Percentiles rank a stretch among this genome's conserved stretches.
Evolutionary conservation across 805 yeast genomes (phyloP).

Genomic region (Kluyveromyces nonfermentans): DNA sequence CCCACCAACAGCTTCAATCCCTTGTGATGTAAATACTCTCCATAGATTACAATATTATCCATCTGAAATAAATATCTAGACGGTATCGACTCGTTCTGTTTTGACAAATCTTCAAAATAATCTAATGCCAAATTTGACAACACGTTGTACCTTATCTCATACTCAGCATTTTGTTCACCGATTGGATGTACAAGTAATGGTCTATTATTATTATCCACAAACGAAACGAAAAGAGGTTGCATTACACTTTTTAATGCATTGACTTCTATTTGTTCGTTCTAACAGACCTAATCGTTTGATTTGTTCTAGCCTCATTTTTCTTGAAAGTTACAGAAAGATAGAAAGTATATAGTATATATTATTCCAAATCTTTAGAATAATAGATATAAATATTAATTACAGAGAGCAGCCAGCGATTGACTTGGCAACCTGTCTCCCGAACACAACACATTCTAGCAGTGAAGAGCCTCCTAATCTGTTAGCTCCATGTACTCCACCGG

Average conservation of each 20-base stretch:
- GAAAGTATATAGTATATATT: neutral
- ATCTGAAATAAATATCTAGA: constrained; percentile 20
- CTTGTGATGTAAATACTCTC: constrained; percentile 20
- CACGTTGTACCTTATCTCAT: constrained; percentile 21
- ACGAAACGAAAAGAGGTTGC: constrained; percentile 13
- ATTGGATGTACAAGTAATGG: constrained; percentile 23
- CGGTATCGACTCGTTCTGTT: constrained; percentile 12
- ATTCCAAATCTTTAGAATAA: too few relatives aligned
- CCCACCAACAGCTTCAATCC: constrained; percentile 26
- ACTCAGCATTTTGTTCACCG: constrained; percentile 3
- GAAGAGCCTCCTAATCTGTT: constrained; percentile 54
- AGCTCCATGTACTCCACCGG: constrained; percentile 62
- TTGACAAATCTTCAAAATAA: constrained; percentile 23
- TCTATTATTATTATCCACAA: constrained; percentile 17
- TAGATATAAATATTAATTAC: too few relatives aligned
- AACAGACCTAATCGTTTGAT: too few relatives aligned
- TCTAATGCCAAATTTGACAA: constrained; percentile 27
- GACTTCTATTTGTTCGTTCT: neutral
- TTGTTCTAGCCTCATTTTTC: neutral
- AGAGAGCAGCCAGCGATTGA: too few relatives aligned
- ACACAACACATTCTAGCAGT: constrained; percentile 51
- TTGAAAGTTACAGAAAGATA: neutral
- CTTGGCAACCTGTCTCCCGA: constrained; percentile 44
- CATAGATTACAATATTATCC: constrained; percentile 25
- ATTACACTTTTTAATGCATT: neutral